A percentile compares a stretch with the other conserved stretches of the same genome.
Evolutionary conservation across 192 early-diverging fungal species (phyloP).

Genomic region (Gaertneriomyces sp.): DNA sequence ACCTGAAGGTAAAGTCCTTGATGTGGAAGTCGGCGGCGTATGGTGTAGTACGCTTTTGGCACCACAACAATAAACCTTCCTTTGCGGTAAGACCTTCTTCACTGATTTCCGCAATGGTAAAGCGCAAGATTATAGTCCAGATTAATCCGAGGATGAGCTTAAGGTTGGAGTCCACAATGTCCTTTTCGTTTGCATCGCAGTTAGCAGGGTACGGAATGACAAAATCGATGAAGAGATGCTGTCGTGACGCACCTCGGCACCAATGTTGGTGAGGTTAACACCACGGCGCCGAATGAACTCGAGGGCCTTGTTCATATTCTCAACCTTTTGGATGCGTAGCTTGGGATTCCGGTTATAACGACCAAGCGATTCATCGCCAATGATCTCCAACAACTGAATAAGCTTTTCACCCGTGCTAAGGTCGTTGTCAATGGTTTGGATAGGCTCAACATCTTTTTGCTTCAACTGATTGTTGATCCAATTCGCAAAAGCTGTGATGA

Average conservation of each 20-base stretch:
- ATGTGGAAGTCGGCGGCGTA: slow-evolving; percentile 83
- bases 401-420: slow-evolving; percentile 65
- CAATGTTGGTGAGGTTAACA: slow-evolving; percentile 91
- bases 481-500: slow-evolving; percentile 69
- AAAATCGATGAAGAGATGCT: slow-evolving; percentile 3
- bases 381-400: slow-evolving; percentile 81
- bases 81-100: slow-evolving; percentile 94
- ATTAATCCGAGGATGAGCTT: slow-evolving; percentile 95
- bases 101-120: slow-evolving; percentile 92
- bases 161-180: slow-evolving; percentile 88
- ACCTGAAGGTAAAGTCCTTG: slow-evolving; percentile 80
- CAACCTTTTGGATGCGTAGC: slow-evolving; percentile 91
- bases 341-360: slow-evolving; percentile 83
- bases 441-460: slow-evolving; percentile 26
- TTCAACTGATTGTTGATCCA: slow-evolving; percentile 54
- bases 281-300: slow-evolving; percentile 86
- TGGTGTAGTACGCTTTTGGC: slow-evolving; percentile 89
- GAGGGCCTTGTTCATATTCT: slow-evolving; percentile 92
- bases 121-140: slow-evolving; percentile 96
- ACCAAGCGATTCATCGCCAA: slow-evolving; percentile 83
- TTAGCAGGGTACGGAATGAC: slow-evolving; percentile 8
- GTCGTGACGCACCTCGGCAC: slow-evolving; percentile 68
- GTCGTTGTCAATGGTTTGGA: slow-evolving; percentile 55
- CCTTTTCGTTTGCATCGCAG: slow-evolving; percentile 34
- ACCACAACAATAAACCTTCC: slow-evolving; percentile 92